Base-by-base conservation (phyloP, 768 basidiomycete genomes). In the Tylopilus felleus region DNA sequence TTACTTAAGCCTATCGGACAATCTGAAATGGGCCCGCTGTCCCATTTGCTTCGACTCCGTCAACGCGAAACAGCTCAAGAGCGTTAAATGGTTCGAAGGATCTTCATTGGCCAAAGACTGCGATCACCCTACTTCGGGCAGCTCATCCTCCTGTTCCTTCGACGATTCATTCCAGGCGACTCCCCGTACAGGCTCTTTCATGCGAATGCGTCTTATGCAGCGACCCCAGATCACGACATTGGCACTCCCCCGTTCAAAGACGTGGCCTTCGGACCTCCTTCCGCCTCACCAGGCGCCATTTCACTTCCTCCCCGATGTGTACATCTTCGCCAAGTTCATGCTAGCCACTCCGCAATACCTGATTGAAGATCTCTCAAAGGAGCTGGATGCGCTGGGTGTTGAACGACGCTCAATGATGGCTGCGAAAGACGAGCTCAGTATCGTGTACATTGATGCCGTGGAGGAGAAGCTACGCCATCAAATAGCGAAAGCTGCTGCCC, bases 1-100 rank as follows among this genome's bases (percentile, higher is more conserved):
- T 69, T 94, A 93, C 66, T 78, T 96, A 63, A 86, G 82, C 65
- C 83, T 84, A 21, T 90, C 92, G 23, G 85, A 93, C 44, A 87
- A 84, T 67, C 71, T 73, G 25, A 93, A 94, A 71, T 94, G 90
- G 84, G 88, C 86, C 28, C 86, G 88, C 51, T 98, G 97, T 68
- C 97, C 97, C 4, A 93, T 99, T 47, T 99, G 97, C 71, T 91
- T 88, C 64, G 97, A 98, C 74, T 89, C 93, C 13, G 80, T 99
- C 42, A 86, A 88, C 70, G 89, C 89, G 71, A 82, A 81, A 56
- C 91, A 95, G 69, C 84, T 98, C 59, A 98, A 97, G 77, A 82
- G 80, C 51, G 95, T 98, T 67, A 92, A 89, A 65, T 98, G 93
- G 88, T 85, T 84, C 60, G 86, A 90, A 56, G 81, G 80, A 21